A percentile compares a stretch with the other conserved stretches of the same genome.
These are phyloP conservation scores for Aspergillus thermomutatus DNA, from an alignment of 2,329 filamentous ascomycete species.

Conservation along the genomic window DNA sequence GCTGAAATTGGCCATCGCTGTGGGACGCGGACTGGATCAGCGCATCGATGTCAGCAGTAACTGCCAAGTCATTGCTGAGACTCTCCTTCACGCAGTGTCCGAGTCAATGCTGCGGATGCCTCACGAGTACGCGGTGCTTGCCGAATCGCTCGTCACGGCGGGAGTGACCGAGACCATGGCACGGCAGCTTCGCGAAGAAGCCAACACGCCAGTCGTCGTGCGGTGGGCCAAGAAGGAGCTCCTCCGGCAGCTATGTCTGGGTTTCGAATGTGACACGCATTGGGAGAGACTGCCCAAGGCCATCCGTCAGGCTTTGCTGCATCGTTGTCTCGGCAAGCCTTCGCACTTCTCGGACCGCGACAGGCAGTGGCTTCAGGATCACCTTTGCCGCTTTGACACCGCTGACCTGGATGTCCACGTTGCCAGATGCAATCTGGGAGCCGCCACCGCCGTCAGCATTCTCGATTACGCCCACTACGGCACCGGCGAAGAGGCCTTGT, in stretches of 20 bases:
- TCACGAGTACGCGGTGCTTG: constrained; percentile 35
- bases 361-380: constrained; percentile 43
- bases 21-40: constrained; percentile 28
- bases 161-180: constrained; percentile 34
- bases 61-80: constrained; percentile 39
- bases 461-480: constrained; percentile 30
- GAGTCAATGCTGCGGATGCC: constrained; percentile 34
- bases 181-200: constrained; percentile 32
- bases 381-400: constrained; percentile 36
- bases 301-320: constrained; percentile 46
- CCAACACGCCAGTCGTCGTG: constrained; percentile 38
- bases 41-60: constrained; percentile 33
- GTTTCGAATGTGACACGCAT: constrained; percentile 48
- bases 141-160: constrained; percentile 31
- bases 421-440: constrained; percentile 49
- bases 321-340: constrained; percentile 44
- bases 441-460: constrained; percentile 34
- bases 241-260: constrained; percentile 47
- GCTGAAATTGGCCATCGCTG: constrained; percentile 30
- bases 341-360: constrained; percentile 40
- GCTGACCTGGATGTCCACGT: constrained; percentile 42
- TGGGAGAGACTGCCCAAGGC: constrained; percentile 51
- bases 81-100: constrained; percentile 35
- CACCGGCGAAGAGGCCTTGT: constrained; percentile 22
- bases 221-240: constrained; percentile 45